Percentiles rank a stretch among this genome's conserved stretches.
Evolutionary conservation across 2,329 filamentous ascomycete genomes (phyloP).

Genomic region (Parascedosporium putredinis): DNA sequence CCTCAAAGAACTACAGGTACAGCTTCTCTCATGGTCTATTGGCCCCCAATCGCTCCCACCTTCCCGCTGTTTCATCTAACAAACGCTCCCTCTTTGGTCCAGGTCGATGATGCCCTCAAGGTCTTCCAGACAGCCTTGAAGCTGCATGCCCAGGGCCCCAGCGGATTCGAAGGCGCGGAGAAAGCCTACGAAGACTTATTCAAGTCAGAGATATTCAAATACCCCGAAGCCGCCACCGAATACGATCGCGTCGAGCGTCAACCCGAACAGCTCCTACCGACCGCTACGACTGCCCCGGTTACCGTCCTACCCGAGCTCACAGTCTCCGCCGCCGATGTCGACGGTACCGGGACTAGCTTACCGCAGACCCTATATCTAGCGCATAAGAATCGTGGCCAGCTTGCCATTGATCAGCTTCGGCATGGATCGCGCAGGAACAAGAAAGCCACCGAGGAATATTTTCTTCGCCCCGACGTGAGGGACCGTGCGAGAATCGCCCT

Average conservation of each 20-base stretch:
- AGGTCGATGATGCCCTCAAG: constrained; percentile 93
- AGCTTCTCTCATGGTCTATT: no score
- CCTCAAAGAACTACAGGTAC: constrained; percentile 82
- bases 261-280: constrained; percentile 30
- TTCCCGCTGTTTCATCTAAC: not conserved
- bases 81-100: not conserved
- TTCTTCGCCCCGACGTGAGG: constrained; percentile 26
- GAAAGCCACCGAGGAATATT: constrained; percentile 18
- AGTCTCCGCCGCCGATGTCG: constrained; percentile 40
- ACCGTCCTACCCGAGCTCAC: constrained; percentile 6
- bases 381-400: constrained; percentile 93
- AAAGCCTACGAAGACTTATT: constrained; percentile 80
- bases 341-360: constrained; percentile 68
- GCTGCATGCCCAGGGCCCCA: constrained; percentile 76
- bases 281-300: constrained; percentile 1
- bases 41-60: no score
- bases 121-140: constrained; percentile 86
- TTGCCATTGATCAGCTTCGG: constrained; percentile 66
- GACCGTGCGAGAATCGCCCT: constrained; percentile 35
- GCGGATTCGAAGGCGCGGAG: constrained; percentile 63
- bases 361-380: constrained; percentile 86
- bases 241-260: constrained; percentile 61
- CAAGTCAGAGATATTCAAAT: constrained; percentile 86
- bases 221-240: constrained; percentile 76
- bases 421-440: constrained; percentile 30